These are phyloP conservation scores for Gautieria morchelliformis DNA, from an alignment of 768 basidiomycete genomes.

Conservation along the genomic window DNA sequence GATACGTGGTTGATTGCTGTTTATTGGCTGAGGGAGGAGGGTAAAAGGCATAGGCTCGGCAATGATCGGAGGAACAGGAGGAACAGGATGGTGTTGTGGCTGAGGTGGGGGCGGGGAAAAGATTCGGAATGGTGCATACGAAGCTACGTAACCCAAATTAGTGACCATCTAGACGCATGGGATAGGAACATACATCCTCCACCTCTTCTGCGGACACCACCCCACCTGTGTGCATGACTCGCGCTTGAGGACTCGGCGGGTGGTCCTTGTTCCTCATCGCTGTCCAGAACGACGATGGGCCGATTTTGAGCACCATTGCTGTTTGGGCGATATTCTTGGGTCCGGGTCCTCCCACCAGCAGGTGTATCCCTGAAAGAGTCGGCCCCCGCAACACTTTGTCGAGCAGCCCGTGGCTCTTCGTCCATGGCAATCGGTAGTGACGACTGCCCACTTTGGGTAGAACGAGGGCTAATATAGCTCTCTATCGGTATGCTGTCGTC, in stretches of 20 bases:
- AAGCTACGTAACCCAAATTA: not conserved
- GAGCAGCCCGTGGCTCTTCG: not conserved
- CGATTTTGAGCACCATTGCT: not conserved
- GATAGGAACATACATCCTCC: not conserved
- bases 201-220: not conserved
- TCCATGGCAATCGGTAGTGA: not conserved
- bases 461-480: not conserved
- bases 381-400: not conserved
- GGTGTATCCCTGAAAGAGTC: not conserved
- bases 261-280: conserved; percentile 28
- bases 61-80: conserved; percentile 40
- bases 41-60: conserved; percentile 28
- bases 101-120: conserved; percentile 39
- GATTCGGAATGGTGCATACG: not conserved
- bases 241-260: not conserved
- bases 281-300: conserved; percentile 28
- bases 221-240: not conserved
- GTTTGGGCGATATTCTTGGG: not conserved
- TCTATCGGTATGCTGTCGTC: not conserved
- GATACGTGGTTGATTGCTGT: not conserved
- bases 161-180: not conserved
- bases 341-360: not conserved
- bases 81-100: conserved; percentile 28
- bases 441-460: not conserved
- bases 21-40: conserved; percentile 14